Base-by-base conservation (phyloP, 2,329 filamentous ascomycete species). In the Endoconidiophora polonica region DNA sequence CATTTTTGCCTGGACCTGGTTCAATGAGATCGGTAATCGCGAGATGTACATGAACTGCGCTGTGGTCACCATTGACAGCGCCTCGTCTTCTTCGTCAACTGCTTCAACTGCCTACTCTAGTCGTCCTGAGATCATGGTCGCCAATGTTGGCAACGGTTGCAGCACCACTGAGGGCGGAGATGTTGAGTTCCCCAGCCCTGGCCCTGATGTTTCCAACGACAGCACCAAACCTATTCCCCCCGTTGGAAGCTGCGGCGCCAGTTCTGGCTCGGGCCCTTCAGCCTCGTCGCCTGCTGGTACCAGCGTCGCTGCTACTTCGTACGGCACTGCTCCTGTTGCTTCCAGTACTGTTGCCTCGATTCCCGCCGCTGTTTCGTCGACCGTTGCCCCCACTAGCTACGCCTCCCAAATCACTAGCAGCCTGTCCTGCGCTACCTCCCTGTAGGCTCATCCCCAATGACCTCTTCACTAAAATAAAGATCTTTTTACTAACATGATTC, bases 31-130 rank as follows among this genome's bases (percentile, higher is more conserved):
- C 39, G 83, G 84, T 23, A 87, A 87, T 65, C 74, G 84, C 44
- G 84, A 90, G 62, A 84, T 83, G 75, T 91, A 91, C 72, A 86
- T 86, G 81, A 86, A 86, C 66, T 91, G 85, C 60, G 83, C 84
- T 5, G 70, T 74, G 47, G 73, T 88, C 57, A 76, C 73, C 54
- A 78, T 87, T 60, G 64, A 61, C 49, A 63, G 64, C 24, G 62
- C 63, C 45, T 59, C 60, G 49, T 16, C 37, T 12, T 60, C 53
- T 39, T 47, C 26, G 16, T 54, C 51, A 12, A 54, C 56, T 24
- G 38, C 55, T 3, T 49, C 26, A 4, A 47, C 68, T 44, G 38
- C 50, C 36, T 77, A 84, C 61, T 65, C 67, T 52, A 61, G 62
- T 41, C 76, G 82, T 1, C 83, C 84, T 1, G 63, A 70, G 44